Conservation (phyloP, 1,139 yeast genomes). For the Candida glucosophila region DNA sequence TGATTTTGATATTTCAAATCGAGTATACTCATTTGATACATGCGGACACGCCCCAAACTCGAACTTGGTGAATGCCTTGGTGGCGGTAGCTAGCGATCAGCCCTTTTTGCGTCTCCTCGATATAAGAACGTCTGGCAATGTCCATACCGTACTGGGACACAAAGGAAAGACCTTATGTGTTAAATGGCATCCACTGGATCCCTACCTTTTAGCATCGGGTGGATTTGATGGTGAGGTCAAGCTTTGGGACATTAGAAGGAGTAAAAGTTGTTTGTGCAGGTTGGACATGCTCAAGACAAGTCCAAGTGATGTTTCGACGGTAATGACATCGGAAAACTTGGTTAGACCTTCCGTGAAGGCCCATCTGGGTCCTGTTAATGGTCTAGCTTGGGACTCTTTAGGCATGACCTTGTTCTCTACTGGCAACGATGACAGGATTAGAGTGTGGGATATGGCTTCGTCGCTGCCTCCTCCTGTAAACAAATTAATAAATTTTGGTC, state of each 20-base stretch:
- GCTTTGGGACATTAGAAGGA: slow-evolving; percentile 70
- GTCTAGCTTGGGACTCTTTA: slow-evolving; percentile 57
- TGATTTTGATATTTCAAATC: slow-evolving; percentile 43
- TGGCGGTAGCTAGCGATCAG: slow-evolving; percentile 67
- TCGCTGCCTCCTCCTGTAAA: slow-evolving; percentile 43
- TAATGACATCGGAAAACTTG: slow-evolving; percentile 14
- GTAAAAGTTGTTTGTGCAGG: slow-evolving; percentile 54
- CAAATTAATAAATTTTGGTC: slow-evolving; percentile 68
- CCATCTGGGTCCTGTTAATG: slow-evolving; percentile 70
- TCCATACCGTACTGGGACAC: slow-evolving; percentile 64
- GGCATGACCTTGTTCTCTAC: slow-evolving; percentile 56
- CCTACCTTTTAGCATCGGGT: slow-evolving; percentile 60
- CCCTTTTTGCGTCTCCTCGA: slow-evolving; percentile 67
- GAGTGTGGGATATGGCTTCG: slow-evolving; percentile 62
- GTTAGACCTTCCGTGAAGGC: slow-evolving; percentile 43
- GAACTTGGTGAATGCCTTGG: slow-evolving; percentile 38
- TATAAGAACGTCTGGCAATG: slow-evolving; percentile 57
- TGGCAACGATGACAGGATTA: slow-evolving; percentile 70
- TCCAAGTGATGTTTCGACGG: slow-evolving; percentile 5
- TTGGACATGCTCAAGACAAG: slow-evolving; percentile 43
- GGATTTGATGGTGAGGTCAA: slow-evolving; percentile 66
- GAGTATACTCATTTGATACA: slow-evolving; percentile 50
- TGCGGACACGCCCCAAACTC: slow-evolving; percentile 15
- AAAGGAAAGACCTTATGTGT: slow-evolving; percentile 55
- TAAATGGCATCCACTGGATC: slow-evolving; percentile 69